A percentile compares a stretch with the other conserved stretches of the same genome.
Conservation (phyloP, 768 basidiomycete species). For the Exsudoporus frostii region DNA sequence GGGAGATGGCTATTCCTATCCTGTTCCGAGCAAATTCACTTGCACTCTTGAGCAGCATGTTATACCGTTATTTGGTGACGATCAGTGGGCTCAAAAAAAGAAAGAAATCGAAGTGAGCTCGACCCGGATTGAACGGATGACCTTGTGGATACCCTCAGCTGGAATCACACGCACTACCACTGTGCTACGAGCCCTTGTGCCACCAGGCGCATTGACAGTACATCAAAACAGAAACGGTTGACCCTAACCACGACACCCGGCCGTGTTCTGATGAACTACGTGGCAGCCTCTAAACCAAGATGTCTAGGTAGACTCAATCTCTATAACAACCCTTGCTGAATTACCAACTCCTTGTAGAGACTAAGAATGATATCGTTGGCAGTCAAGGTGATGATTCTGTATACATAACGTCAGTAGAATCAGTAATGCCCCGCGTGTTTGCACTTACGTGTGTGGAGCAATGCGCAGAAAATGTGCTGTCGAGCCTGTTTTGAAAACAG, state of each 20-base stretch:
- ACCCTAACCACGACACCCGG: not conserved
- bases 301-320: not conserved
- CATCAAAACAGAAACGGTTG: not conserved
- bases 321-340: conserved; percentile 12
- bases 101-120: conserved; percentile 25
- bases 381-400: conserved; percentile 86
- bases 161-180: conserved; percentile 37
- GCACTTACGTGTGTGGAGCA: conserved; percentile 81
- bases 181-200: conserved; percentile 24
- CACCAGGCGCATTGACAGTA: not conserved
- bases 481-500: conserved; percentile 52
- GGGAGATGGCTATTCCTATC: not conserved
- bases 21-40: not conserved
- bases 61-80: not conserved
- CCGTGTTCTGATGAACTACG: not conserved
- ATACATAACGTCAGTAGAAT: conserved; percentile 1
- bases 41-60: not conserved
- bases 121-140: conserved; percentile 45
- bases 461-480: conserved; percentile 93
- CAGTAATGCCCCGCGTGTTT: not conserved
- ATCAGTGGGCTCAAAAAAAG: not conserved
- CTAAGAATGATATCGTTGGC: conserved; percentile 77
- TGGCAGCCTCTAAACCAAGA: not conserved
- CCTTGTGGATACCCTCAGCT: conserved; percentile 35
- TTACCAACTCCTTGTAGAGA: conserved; percentile 52